These are phyloP conservation scores for Luffa acutangula DNA, from an alignment of 306 rosid species.

Conservation along the genomic window DNA sequence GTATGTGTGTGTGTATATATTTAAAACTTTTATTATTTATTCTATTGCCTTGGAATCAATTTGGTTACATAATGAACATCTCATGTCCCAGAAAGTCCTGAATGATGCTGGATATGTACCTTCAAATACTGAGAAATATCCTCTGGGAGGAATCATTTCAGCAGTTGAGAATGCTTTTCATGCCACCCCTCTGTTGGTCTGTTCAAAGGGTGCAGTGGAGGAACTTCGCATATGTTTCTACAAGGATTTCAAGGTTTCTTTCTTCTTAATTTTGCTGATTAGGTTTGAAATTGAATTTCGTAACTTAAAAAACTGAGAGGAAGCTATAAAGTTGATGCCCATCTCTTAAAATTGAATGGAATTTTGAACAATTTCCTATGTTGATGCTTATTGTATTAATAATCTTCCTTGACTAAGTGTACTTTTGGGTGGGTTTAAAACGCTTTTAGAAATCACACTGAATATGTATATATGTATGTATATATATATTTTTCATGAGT, in stretches of 20 bases:
- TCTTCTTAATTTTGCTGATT: background rate
- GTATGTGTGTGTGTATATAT: background rate
- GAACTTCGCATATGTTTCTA: constrained; percentile 83
- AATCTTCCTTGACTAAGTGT: background rate
- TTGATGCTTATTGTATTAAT: background rate
- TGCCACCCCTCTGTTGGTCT: constrained; percentile 47
- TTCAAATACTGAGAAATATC: constrained; percentile 81
- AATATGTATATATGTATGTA: no score
- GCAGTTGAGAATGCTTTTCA: constrained; percentile 92
- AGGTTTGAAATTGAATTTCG: background rate
- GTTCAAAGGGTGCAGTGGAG: constrained; percentile 52
- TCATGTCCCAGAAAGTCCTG: constrained; percentile 50
- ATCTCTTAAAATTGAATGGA: background rate
- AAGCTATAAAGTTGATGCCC: background rate
- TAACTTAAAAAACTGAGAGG: background rate
- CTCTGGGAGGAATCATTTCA: constrained; percentile 78
- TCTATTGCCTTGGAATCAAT: background rate
- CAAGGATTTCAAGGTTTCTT: constrained; percentile 69
- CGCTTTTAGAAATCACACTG: background rate
- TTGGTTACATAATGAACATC: background rate
- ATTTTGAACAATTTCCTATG: background rate
- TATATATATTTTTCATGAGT: no score
- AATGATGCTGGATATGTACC: constrained; percentile 74
- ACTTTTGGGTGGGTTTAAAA: background rate
- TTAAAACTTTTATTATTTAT: background rate